Conservation (phyloP, 257 asterid genomes). For the Mentha longifolia region DNA sequence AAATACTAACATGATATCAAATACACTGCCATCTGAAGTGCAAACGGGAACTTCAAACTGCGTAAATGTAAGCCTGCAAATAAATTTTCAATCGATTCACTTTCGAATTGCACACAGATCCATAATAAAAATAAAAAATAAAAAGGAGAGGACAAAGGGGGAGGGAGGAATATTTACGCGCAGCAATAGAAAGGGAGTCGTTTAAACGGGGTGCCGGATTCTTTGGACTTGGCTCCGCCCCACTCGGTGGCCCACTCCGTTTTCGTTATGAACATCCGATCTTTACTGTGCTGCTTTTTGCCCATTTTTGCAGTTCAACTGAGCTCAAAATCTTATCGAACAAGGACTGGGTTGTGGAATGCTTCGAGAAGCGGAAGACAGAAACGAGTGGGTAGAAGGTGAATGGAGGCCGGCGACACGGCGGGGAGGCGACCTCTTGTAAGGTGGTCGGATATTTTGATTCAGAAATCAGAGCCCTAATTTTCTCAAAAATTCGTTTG, state of each 20-base stretch:
- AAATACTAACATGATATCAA: slow-evolving; percentile 70
- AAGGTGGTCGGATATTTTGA: neutral
- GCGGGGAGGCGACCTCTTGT: neutral
- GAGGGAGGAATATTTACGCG: slow-evolving; percentile 56
- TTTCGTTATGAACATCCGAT: slow-evolving; percentile 92
- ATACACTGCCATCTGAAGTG: slow-evolving; percentile 89
- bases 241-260: slow-evolving; percentile 99
- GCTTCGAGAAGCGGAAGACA: neutral
- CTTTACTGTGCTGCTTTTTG: slow-evolving; percentile 98
- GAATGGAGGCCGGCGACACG: slow-evolving; percentile 17
- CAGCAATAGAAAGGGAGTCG: slow-evolving; percentile 99
- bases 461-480: no score
- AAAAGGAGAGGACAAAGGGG: neutral
- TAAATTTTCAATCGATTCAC: slow-evolving; percentile 18
- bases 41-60: slow-evolving; percentile 93
- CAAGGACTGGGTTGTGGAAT: slow-evolving; percentile 4
- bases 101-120: neutral
- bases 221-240: slow-evolving; percentile 99
- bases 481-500: no score
- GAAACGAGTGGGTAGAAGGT: neutral
- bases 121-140: no score
- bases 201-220: slow-evolving; percentile 74
- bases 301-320: slow-evolving; percentile 58
- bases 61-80: slow-evolving; percentile 88
- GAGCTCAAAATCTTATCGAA: slow-evolving; percentile 23